A percentile compares a stretch with the other conserved stretches of the same genome.
These are phyloP conservation scores for Metrosideros polymorpha DNA, from an alignment of 441 rosid genomes.

Conservation along the genomic window DNA sequence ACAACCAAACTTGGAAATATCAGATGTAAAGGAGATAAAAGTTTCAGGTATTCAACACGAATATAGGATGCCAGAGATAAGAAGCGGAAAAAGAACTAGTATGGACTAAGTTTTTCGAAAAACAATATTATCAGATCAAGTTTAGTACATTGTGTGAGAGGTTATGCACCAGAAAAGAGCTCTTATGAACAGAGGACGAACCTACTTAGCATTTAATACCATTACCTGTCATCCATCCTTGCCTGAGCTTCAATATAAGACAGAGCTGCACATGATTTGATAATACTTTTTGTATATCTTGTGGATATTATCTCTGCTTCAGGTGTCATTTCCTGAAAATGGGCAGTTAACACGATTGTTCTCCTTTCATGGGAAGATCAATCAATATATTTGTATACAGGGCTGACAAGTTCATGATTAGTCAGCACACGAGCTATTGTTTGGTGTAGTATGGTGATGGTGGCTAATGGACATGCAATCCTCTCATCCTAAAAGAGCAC, in stretches of 20 bases:
- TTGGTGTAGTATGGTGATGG: neutral
- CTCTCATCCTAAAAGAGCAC: neutral
- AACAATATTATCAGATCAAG: neutral
- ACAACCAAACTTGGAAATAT: neutral
- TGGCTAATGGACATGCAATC: neutral
- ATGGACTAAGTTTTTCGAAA: neutral
- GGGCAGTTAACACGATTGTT: neutral
- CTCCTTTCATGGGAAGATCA: neutral
- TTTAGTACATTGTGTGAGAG: neutral
- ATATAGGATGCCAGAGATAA: neutral
- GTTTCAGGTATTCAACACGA: neutral
- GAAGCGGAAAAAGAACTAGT: neutral
- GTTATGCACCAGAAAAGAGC: neutral
- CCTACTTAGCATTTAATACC: neutral
- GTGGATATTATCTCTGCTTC: slow-evolving; percentile 88
- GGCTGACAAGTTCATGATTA: neutral
- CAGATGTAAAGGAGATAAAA: neutral
- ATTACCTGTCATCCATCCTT: slow-evolving; percentile 98
- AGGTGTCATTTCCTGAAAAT: slow-evolving; percentile 80
- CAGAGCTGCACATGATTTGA: slow-evolving; percentile 93
- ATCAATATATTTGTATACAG: neutral
- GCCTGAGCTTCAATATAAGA: slow-evolving; percentile 99
- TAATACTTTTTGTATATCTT: slow-evolving; percentile 81
- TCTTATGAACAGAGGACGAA: neutral
- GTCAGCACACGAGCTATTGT: neutral